Conservation (phyloP, 306 rosid genomes). For the Quercus parvula region DNA sequence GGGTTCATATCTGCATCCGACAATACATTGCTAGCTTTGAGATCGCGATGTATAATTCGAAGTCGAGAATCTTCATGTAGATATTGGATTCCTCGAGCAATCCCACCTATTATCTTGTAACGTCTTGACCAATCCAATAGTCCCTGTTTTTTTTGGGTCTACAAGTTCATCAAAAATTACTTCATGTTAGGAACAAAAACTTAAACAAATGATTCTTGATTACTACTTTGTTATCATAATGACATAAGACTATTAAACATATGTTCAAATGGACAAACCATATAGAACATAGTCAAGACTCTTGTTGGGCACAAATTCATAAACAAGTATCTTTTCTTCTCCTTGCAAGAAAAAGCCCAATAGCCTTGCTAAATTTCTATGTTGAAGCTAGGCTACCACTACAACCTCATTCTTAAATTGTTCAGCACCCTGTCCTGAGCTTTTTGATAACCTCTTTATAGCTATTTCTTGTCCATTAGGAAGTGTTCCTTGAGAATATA, state of each 20-base stretch:
- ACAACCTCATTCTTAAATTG: constrained; percentile 28
- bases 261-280: neutral
- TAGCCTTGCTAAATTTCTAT: constrained; percentile 21
- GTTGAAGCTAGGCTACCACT: constrained; percentile 25
- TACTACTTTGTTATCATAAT: neutral
- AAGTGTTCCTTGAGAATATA: constrained; percentile 24
- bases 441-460: constrained; percentile 15
- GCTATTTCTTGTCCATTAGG: constrained; percentile 22
- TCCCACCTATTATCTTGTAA: constrained; percentile 25
- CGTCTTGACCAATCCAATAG: constrained; percentile 27
- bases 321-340: constrained; percentile 22
- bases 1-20: constrained; percentile 29
- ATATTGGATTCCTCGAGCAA: constrained; percentile 28
- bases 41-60: constrained; percentile 35
- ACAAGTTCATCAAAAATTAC: neutral
- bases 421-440: constrained; percentile 4
- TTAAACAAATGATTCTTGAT: neutral
- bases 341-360: constrained; percentile 24
- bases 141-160: constrained; percentile 6
- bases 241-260: neutral
- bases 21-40: constrained; percentile 33
- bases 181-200: neutral
- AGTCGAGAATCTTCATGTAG: constrained; percentile 38
- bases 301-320: constrained; percentile 28
- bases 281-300: constrained; percentile 31